phyloP scores from a whole-genome alignment of 2,329 filamentous ascomycete species.

The Aspergillus sp. region DNA sequence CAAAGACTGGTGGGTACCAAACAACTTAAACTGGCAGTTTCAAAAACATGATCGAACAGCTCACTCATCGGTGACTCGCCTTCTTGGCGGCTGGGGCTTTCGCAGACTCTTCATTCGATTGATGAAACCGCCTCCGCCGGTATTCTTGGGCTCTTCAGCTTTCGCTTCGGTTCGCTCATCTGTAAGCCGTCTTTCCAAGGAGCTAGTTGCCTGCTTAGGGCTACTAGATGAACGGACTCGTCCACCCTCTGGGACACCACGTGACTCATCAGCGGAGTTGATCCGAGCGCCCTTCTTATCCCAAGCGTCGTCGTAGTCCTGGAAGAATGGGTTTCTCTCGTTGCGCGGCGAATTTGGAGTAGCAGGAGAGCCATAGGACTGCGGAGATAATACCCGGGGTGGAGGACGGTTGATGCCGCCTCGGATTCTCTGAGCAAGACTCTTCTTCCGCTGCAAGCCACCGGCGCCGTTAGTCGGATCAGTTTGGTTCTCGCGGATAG shows the following conservation, averaged over 20 bases:
- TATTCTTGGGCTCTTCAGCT: conserved; percentile 43
- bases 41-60: neutral
- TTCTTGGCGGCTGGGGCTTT: conserved; percentile 46
- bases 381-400: conserved; percentile 60
- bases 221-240: conserved; percentile 56
- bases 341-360: conserved; percentile 36
- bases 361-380: conserved; percentile 31
- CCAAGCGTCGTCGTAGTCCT: conserved; percentile 70
- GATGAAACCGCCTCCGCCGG: conserved; percentile 63
- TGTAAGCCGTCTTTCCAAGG: conserved; percentile 65
- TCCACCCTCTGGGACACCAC: conserved; percentile 22
- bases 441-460: conserved; percentile 86
- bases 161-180: conserved; percentile 47
- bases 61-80: conserved; percentile 35
- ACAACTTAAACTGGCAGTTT: neutral
- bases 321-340: conserved; percentile 76
- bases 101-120: conserved; percentile 80
- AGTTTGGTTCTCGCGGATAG: conserved; percentile 72
- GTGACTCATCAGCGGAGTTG: conserved; percentile 50
- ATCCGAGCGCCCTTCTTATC: conserved; percentile 64
- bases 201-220: conserved; percentile 50
- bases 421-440: conserved; percentile 85
- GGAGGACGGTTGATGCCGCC: conserved; percentile 70
- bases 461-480: conserved; percentile 45
- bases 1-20: neutral